Evolutionary conservation across 139 green algal genomes (phyloP).

Genomic region (Edaphochlamys debaryana): DNA sequence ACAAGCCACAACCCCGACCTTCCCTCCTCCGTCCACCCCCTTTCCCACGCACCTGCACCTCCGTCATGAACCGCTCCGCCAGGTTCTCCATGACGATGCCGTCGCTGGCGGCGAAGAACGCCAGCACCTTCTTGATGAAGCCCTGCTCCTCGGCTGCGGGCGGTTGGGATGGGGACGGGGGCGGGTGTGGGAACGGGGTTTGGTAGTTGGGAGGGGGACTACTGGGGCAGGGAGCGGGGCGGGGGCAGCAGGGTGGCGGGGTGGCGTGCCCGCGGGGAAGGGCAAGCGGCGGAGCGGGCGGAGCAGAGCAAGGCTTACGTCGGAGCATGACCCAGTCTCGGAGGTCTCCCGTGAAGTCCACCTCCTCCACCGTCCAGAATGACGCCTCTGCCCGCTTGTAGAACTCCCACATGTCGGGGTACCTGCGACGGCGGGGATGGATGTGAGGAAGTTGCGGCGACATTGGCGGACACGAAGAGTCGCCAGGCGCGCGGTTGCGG

Average conservation of each 20-base stretch:
- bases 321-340: constrained; percentile 93
- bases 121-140: constrained; percentile 98
- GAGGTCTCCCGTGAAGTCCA: constrained; percentile 94
- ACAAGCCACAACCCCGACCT: no score
- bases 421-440: neutral
- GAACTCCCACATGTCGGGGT: constrained; percentile 88
- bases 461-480: neutral
- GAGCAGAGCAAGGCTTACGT: neutral
- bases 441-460: no score
- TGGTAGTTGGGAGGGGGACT: neutral
- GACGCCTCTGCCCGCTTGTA: constrained; percentile 97
- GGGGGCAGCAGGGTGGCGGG: constrained; percentile 46
- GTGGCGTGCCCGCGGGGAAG: no score
- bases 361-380: constrained; percentile 98
- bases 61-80: constrained; percentile 92
- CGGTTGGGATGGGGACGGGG: neutral
- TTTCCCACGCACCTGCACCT: constrained; percentile 91
- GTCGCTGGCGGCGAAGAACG: constrained; percentile 97
- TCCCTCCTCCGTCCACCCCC: no score
- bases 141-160: constrained; percentile 76
- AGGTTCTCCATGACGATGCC: constrained; percentile 99
- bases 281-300: no score
- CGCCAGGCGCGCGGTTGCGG: neutral
- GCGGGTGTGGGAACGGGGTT: neutral
- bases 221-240: no score